A percentile compares a stretch with the other conserved stretches of the same genome.
These are phyloP conservation scores for Zizania palustris DNA, from an alignment of 202 grass and related monocot species.

Conservation along the genomic window DNA sequence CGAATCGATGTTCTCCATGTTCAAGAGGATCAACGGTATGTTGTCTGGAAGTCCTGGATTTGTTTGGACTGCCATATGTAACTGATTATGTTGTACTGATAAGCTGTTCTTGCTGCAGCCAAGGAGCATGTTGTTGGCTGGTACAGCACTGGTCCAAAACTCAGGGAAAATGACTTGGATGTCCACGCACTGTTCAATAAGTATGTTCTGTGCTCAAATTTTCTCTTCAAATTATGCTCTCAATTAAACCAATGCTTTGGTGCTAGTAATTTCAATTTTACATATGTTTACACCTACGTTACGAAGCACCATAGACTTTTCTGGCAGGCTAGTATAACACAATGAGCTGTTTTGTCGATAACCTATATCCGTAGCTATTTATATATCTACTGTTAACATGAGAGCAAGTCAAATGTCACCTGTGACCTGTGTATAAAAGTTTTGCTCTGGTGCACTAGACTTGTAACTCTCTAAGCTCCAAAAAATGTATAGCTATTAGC, in stretches of 20 bases:
- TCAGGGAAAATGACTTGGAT: slow-evolving; percentile 92
- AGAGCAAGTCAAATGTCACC: background rate
- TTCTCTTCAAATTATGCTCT: background rate
- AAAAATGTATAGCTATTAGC: background rate
- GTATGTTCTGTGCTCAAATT: slow-evolving; percentile 53
- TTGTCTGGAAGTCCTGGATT: background rate
- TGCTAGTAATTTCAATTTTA: background rate
- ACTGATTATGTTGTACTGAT: slow-evolving; percentile 28
- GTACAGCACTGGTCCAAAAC: slow-evolving; percentile 99
- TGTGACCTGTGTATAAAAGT: background rate
- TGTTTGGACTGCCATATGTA: background rate
- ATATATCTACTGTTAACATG: background rate
- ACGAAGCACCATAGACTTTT: background rate
- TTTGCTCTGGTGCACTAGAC: background rate
- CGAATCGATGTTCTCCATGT: slow-evolving; percentile 96
- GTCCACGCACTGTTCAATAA: slow-evolving; percentile 85
- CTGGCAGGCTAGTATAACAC: background rate
- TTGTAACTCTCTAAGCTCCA: background rate
- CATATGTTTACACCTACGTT: background rate
- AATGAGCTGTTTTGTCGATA: background rate
- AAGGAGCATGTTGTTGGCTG: slow-evolving; percentile 99
- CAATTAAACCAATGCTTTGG: background rate
- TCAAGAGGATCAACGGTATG: slow-evolving; percentile 97
- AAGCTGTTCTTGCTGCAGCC: slow-evolving; percentile 50
- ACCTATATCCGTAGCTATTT: slow-evolving; percentile 3